phyloP scores from a whole-genome alignment of 2,329 filamentous ascomycete species.

The Colletotrichum tamarilloi region DNA sequence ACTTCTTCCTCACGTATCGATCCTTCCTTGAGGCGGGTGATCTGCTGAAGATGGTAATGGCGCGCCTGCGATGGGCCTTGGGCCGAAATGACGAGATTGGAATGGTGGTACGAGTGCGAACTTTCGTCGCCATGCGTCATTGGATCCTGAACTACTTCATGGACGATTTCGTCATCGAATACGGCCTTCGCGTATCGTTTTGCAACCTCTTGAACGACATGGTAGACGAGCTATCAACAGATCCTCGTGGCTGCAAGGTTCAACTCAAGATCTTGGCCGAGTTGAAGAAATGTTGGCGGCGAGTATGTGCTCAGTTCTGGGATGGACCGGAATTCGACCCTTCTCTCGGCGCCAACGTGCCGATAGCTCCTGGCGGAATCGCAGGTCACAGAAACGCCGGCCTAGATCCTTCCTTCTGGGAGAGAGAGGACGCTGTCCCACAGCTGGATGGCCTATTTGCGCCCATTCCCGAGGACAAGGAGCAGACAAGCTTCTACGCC shows the following conservation, averaged over 20 bases:
- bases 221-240: constrained; percentile 63
- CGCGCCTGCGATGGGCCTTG: constrained; percentile 88
- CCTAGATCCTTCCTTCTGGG: constrained; percentile 67
- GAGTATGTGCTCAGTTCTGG: constrained; percentile 92
- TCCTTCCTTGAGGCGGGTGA: constrained; percentile 83
- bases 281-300: constrained; percentile 96
- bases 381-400: constrained; percentile 68
- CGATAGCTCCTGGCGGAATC: constrained; percentile 82
- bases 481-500: constrained; percentile 55
- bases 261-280: constrained; percentile 89
- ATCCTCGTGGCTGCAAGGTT: constrained; percentile 58
- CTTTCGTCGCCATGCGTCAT: constrained; percentile 93
- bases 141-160: constrained; percentile 99
- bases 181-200: constrained; percentile 79
- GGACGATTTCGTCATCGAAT: constrained; percentile 89
- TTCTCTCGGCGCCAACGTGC: constrained; percentile 70
- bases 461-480: constrained; percentile 39
- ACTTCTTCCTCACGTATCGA: constrained; percentile 97
- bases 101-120: constrained; percentile 93
- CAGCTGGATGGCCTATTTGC: constrained; percentile 55
- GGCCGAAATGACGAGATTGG: constrained; percentile 83
- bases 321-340: constrained; percentile 76
- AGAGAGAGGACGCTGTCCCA: constrained; percentile 55
- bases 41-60: constrained; percentile 84
- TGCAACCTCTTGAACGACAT: constrained; percentile 83